phyloP scores from a whole-genome alignment of 2,329 filamentous ascomycete species.

The Fusarium austroafricanum region DNA sequence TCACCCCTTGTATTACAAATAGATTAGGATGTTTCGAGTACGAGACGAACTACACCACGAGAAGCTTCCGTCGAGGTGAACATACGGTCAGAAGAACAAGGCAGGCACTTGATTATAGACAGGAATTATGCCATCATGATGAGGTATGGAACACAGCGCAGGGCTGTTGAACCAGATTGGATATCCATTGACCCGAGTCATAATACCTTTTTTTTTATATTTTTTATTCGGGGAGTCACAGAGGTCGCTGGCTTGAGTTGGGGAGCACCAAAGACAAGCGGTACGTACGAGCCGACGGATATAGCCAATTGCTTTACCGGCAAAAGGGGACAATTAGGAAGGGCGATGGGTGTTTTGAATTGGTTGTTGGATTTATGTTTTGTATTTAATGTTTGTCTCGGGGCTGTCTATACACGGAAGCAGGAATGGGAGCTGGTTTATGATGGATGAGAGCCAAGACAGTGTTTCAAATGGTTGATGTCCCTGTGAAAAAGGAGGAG shows the following conservation, averaged over 20 bases:
- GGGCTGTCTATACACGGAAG: not conserved
- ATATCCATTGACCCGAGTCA: conserved; percentile 10
- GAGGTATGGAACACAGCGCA: conserved; percentile 33
- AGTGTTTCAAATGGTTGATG: not conserved
- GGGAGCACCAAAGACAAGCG: not conserved
- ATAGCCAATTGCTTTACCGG: not conserved
- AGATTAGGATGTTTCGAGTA: conserved; percentile 15
- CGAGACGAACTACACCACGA: conserved; percentile 3
- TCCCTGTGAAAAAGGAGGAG: not conserved
- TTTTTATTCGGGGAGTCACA: conserved; percentile 14
- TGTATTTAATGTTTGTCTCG: conserved; percentile 19
- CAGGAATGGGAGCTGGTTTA: not conserved
- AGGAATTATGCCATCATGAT: conserved; percentile 36
- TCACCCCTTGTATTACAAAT: conserved; percentile 36
- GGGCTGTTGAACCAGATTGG: conserved; percentile 5
- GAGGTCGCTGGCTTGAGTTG: conserved; percentile 9
- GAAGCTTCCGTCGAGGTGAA: conserved; percentile 13
- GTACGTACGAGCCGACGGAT: conserved; percentile 3
- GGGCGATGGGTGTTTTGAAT: conserved; percentile 25
- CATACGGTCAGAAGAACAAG: conserved; percentile 22
- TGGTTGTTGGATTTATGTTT: conserved; percentile 16
- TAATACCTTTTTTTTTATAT: not conserved
- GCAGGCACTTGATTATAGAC: conserved; percentile 35
- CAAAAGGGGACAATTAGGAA: conserved; percentile 13
- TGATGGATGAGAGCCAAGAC: not conserved